These are phyloP conservation scores for Candida glucosophila DNA, from an alignment of 1,139 yeast species.

Conservation along the genomic window DNA sequence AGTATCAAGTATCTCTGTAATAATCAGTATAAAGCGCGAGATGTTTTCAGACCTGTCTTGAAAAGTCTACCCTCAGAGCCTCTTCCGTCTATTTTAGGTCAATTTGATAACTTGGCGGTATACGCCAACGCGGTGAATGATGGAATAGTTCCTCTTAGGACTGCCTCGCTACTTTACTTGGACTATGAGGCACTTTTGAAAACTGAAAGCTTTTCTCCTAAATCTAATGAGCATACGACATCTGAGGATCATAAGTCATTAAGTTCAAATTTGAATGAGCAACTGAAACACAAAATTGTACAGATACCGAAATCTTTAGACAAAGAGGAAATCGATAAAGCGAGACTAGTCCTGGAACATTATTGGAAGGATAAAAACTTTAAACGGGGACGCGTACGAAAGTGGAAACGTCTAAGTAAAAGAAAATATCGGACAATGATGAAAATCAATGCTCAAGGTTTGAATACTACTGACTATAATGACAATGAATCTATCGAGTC, in stretches of 20 bases:
- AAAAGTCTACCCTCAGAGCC: slow-evolving; percentile 73
- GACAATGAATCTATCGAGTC: no score
- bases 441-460: slow-evolving; percentile 5
- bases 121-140: slow-evolving; percentile 82
- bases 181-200: slow-evolving; percentile 33
- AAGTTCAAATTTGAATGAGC: slow-evolving; percentile 3
- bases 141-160: slow-evolving; percentile 83
- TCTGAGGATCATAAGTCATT: not conserved
- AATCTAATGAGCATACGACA: not conserved
- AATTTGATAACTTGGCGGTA: slow-evolving; percentile 60
- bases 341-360: no score
- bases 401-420: slow-evolving; percentile 1
- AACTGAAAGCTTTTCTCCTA: not conserved
- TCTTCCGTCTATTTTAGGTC: slow-evolving; percentile 53
- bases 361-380: no score
- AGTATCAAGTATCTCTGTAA: slow-evolving; percentile 7
- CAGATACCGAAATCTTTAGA: no score
- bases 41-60: slow-evolving; percentile 49
- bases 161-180: slow-evolving; percentile 44
- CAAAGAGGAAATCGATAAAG: no score
- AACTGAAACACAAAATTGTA: no score
- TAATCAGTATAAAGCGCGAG: slow-evolving; percentile 4
- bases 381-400: no score
- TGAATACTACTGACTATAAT: no score
- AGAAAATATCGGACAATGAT: slow-evolving; percentile 2